Percentiles rank a stretch among this genome's conserved stretches.
Evolutionary conservation across 257 asterid species (phyloP).

Genomic region (Penstemon davidsonii): DNA sequence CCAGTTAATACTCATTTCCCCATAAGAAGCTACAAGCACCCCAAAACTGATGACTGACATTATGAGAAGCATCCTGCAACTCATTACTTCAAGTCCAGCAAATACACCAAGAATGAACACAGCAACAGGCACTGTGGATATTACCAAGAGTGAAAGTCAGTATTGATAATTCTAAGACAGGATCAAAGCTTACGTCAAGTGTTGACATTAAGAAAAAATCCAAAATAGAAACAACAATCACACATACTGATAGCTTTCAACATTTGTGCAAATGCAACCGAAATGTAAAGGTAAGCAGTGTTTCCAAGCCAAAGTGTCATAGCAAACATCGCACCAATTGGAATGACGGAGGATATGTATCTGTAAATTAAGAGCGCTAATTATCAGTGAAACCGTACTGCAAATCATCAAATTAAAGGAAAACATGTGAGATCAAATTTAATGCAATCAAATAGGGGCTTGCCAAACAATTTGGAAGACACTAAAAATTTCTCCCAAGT

Average conservation of each 20-base stretch:
- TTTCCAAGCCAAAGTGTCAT: slow-evolving; percentile 99
- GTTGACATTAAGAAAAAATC: slow-evolving; percentile 11
- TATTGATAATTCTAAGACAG: slow-evolving; percentile 16
- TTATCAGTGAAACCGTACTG: slow-evolving; percentile 11
- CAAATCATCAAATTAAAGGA: slow-evolving; percentile 13
- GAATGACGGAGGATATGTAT: slow-evolving; percentile 78
- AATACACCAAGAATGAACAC: slow-evolving; percentile 90
- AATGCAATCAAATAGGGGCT: neutral
- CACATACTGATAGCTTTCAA: slow-evolving; percentile 95
- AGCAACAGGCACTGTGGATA: slow-evolving; percentile 92
- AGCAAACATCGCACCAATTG: slow-evolving; percentile 98
- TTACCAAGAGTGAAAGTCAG: slow-evolving; percentile 25
- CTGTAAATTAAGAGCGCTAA: slow-evolving; percentile 43
- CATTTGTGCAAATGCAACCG: slow-evolving; percentile 98
- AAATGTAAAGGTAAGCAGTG: slow-evolving; percentile 97
- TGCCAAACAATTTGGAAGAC: neutral
- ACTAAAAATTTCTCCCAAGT: neutral
- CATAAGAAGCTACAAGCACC: slow-evolving; percentile 92
- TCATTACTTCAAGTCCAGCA: slow-evolving; percentile 97
- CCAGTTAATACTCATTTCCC: slow-evolving; percentile 91
- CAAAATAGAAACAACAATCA: slow-evolving; percentile 7
- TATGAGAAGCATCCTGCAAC: slow-evolving; percentile 85
- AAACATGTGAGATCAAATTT: neutral
- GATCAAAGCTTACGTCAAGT: slow-evolving; percentile 12
- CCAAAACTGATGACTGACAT: slow-evolving; percentile 95